These are phyloP conservation scores for Podila epigama DNA, from an alignment of 192 early-diverging fungal species.

Conservation along the genomic window DNA sequence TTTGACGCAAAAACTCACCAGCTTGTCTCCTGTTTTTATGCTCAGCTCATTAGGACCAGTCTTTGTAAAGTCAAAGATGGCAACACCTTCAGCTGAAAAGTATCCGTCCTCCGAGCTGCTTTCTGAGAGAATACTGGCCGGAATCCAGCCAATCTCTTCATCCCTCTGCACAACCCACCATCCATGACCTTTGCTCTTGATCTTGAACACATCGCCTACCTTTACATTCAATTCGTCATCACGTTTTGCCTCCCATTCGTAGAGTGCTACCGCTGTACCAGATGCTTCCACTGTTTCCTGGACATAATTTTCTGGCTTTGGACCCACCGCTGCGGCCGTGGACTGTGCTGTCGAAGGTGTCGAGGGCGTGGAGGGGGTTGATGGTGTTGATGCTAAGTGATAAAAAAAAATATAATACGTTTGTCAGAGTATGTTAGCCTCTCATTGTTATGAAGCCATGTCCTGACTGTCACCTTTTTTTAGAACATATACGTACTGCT, in stretches of 20 bases:
- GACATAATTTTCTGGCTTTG: slow-evolving; percentile 29
- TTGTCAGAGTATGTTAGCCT: too few species aligned
- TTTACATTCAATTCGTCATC: slow-evolving; percentile 67
- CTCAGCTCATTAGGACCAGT: slow-evolving; percentile 58
- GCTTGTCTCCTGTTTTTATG: slow-evolving; percentile 61
- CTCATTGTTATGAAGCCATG: too few species aligned
- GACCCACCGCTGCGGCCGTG: not conserved
- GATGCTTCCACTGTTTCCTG: slow-evolving; percentile 51
- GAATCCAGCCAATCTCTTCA: slow-evolving; percentile 65
- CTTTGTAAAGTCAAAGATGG: slow-evolving; percentile 59
- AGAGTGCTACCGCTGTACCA: slow-evolving; percentile 62
- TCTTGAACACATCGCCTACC: slow-evolving; percentile 69
- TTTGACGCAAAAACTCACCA: slow-evolving; percentile 47
- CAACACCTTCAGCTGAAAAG: slow-evolving; percentile 55
- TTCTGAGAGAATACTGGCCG: slow-evolving; percentile 59
- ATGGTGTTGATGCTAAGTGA: not conserved
- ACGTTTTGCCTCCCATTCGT: slow-evolving; percentile 64
- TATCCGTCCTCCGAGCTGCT: slow-evolving; percentile 54
- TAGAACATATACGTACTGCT: not conserved
- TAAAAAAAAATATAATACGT: not conserved
- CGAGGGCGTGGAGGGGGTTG: slow-evolving; percentile 10
- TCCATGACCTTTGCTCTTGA: slow-evolving; percentile 60
- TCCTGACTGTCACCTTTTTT: too few species aligned
- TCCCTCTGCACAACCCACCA: slow-evolving; percentile 69
- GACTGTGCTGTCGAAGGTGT: not conserved